Evolutionary conservation across 2,329 filamentous ascomycete species (phyloP), one percentile per base, ranked within the genome.

Genomic region (Scedosporium aurantiacum): DNA sequence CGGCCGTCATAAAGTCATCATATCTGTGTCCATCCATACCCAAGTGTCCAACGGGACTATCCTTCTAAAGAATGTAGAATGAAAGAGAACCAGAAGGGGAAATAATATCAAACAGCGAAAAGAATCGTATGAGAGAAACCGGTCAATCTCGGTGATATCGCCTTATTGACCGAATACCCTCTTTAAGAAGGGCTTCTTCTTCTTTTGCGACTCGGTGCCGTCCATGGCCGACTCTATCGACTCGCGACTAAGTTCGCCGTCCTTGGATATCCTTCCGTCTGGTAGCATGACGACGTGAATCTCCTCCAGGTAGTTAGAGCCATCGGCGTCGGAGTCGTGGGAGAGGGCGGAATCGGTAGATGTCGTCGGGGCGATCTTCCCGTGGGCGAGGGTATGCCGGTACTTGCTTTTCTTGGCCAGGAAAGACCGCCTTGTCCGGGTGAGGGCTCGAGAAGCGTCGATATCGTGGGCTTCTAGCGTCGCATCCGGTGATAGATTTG

Each of bases 401-500:
- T 60, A 23, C 47, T 60, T 60, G 45, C 32, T 25, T 14, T 41
- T 41, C 67, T 78, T 79, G 65, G 71, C 68, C 50, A 82, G 68
- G 65, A 82, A 77, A 2, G 77, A 77, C 27, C 75, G 76, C 54
- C 75, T 75, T 47, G 78, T 74, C 54, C 79, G 75, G 41, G 73
- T 70, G 50, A 78, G 67, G 37, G 75, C 73, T 57, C 72, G 73
- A 25, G 72, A 70, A 1, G 78, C 71, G 60, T 78, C 74, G 54
- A 83, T 71, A 64, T 85, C 82, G 60, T 80, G 77, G 60, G 80
- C 77, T 45, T 78, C 78, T 63, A 87, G 82, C 66, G 74, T 78
- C 54, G 83, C 84, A 63, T 82, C 77, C 57, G 79, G 78, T 14
- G 78, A 80, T 5, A 82, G 75, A 65, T 85, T 78, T 62, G 84